Evolutionary conservation across 305 asterid genomes (phyloP).

Genomic region (Solanum hybrid): DNA sequence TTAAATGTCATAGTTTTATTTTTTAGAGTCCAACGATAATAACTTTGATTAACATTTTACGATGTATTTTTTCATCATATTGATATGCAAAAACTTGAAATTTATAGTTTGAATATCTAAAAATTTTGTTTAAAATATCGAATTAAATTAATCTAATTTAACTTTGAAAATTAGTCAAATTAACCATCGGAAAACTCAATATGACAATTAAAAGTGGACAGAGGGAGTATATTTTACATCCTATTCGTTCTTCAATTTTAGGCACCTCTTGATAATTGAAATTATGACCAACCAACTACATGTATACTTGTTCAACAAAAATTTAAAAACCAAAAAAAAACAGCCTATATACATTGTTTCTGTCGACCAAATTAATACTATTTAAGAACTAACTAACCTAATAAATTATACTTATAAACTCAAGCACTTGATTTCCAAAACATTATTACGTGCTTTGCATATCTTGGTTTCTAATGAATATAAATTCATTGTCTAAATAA

Average conservation of each 20-base stretch:
- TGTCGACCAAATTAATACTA: background rate
- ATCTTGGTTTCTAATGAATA: background rate
- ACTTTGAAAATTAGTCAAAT: too few species aligned
- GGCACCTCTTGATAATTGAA: background rate
- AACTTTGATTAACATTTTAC: too few species aligned
- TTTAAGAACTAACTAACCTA: background rate
- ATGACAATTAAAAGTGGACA: background rate
- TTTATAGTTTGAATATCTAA: too few species aligned
- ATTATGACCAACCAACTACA: background rate
- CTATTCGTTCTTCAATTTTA: background rate
- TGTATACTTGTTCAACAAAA: background rate
- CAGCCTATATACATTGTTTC: background rate
- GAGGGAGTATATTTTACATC: background rate
- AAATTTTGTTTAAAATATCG: background rate
- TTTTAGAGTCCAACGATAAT: too few species aligned
- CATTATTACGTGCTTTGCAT: background rate
- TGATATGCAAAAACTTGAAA: too few species aligned
- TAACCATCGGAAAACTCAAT: rapidly evolving
- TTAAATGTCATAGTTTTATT: rapidly evolving
- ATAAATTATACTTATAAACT: background rate
- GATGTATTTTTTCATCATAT: too few species aligned
- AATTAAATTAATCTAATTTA: too few species aligned
- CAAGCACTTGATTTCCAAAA: background rate
- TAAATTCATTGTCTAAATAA: background rate
- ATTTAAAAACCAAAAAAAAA: background rate